A percentile compares a stretch with the other conserved stretches of the same genome.
These are phyloP conservation scores for Adansonia madagascariensis DNA, from an alignment of 441 rosid species.

Conservation along the genomic window DNA sequence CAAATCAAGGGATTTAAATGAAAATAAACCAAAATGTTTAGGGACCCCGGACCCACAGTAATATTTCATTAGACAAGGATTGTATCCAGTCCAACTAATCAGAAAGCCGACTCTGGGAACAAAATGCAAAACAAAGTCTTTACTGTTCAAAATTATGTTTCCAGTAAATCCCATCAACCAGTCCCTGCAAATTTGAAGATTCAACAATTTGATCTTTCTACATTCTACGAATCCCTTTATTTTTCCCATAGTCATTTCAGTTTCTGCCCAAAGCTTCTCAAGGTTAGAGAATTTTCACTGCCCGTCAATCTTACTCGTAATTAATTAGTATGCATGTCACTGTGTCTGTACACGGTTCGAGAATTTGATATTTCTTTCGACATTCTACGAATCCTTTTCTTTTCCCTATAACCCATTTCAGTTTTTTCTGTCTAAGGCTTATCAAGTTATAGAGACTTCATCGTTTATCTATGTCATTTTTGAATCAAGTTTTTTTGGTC, in stretches of 20 bases:
- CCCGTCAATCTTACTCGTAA: background rate
- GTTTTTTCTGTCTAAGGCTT: slow-evolving; percentile 17
- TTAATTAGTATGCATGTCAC: no score
- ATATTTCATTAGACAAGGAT: background rate
- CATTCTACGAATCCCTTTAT: slow-evolving; percentile 15
- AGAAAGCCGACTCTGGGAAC: no score
- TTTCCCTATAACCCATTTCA: slow-evolving; percentile 10
- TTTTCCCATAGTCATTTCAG: slow-evolving; percentile 7
- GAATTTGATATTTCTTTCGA: background rate
- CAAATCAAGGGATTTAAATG: no score
- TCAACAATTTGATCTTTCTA: background rate
- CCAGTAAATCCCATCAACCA: background rate
- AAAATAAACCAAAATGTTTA: no score
- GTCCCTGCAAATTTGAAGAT: background rate
- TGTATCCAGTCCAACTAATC: background rate
- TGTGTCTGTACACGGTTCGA: no score
- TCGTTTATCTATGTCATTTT: background rate
- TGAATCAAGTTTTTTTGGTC: background rate
- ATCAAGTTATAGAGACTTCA: slow-evolving; percentile 18
- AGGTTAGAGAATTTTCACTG: slow-evolving; percentile 19
- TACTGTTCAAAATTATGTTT: no score
- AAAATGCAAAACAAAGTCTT: background rate
- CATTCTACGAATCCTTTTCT: slow-evolving; percentile 23
- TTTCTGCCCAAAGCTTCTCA: slow-evolving; percentile 17
- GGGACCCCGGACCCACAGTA: no score